A percentile compares a stretch with the other conserved stretches of the same genome.
phyloP scores from a whole-genome alignment of 495 filamentous ascomycete genomes.

The Talaromyces liani region DNA sequence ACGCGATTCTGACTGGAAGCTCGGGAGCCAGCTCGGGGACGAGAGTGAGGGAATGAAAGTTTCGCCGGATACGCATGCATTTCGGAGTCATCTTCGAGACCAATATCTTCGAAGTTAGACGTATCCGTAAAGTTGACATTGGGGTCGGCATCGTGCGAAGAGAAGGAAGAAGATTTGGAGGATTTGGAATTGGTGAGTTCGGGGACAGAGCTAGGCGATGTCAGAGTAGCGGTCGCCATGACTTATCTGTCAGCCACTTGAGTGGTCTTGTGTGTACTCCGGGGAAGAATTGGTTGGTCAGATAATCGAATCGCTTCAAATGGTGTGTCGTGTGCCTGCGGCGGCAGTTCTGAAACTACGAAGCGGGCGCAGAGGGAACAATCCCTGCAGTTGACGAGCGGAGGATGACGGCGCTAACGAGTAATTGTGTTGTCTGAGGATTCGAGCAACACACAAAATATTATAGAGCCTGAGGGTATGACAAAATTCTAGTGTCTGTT shows the following conservation, averaged over 20 bases:
- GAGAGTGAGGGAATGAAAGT: conserved; percentile 2
- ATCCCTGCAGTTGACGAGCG: not conserved
- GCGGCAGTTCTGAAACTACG: not conserved
- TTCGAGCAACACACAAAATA: not conserved
- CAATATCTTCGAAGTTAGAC: conserved; percentile 89
- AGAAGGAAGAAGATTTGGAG: conserved; percentile 85
- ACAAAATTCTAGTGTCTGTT: not conserved
- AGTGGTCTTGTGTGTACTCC: not conserved
- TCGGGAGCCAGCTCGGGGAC: conserved; percentile 9
- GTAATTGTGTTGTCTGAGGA: not conserved
- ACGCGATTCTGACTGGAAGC: conserved; percentile 3
- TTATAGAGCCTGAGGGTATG: not conserved
- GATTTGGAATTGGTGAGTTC: conserved; percentile 80
- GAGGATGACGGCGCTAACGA: not conserved
- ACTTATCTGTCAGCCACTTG: not conserved
- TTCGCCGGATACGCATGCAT: conserved; percentile 11
- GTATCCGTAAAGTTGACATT: conserved; percentile 60
- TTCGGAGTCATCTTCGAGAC: conserved; percentile 61
- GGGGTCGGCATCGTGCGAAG: conserved; percentile 58
- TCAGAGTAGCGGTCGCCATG: conserved; percentile 18
- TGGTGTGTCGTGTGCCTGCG: not conserved
- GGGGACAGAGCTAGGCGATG: conserved; percentile 70
- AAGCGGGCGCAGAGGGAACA: not conserved
- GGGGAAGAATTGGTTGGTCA: not conserved
- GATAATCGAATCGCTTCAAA: not conserved